Evolutionary conservation across 305 asterid species (phyloP), one percentile per base, ranked within the genome.

Genomic region (Caryopteris hybrid): DNA sequence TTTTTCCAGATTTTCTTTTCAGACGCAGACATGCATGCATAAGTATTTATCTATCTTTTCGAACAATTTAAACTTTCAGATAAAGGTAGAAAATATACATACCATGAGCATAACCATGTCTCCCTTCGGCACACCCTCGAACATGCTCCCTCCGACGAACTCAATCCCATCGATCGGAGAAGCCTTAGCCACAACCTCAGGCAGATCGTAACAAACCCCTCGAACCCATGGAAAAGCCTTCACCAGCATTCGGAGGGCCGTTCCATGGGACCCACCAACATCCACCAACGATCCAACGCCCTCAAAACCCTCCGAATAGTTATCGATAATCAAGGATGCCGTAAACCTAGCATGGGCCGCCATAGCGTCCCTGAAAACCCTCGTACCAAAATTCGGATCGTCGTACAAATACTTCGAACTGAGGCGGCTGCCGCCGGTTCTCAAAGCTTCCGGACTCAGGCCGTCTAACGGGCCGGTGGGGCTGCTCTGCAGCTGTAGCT

Each of bases 81-180:
- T n/a, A n/a, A n/a, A n/a, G n/a, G n/a, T n/a, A n/a, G n/a, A n/a
- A n/a, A n/a, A n/a, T 27, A 27, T 12, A 55, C 74, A 38, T 56
- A 86, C 94, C 90, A 66, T 81, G 52, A 87, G 61, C 41, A 78
- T 69, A 3, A 74, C 79, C 12, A 79, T 84, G 41, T 87, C 86
- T 3, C 81, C 90, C 11, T 78, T 83, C 0, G 88, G 94, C 10
- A 86, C 78, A 17, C 65, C 25, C 39, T 66, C 16, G 18, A 86
- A 84, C 86, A 86, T 81, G 75, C 70, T 73, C 3, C 92, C 92
- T n/a, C 74, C 84, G 12, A 81, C 84, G 20, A 74, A 76, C 55
- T 74, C 74, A 22, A 84, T 62, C 33, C 83, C 82, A 4, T 62
- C 22, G n/a, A 6, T 12, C 3, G 13, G 45, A 0, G 82, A 39